A percentile compares a stretch with the other conserved stretches of the same genome.
These are phyloP conservation scores for Gaeumannomyces sp. DNA, from an alignment of 2,329 filamentous ascomycete genomes.

Conservation along the genomic window DNA sequence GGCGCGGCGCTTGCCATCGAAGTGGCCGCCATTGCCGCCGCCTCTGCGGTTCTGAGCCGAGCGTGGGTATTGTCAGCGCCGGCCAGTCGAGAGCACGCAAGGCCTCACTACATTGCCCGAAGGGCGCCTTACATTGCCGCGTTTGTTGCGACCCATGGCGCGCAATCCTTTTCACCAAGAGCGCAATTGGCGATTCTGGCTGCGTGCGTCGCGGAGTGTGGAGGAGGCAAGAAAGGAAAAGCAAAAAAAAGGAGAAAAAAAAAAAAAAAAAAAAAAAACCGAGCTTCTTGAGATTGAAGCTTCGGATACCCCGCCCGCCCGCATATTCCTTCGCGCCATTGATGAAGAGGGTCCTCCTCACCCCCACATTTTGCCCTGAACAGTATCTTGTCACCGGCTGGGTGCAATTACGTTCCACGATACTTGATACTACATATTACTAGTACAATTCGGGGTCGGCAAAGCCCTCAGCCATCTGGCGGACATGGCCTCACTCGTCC, in stretches of 20 bases:
- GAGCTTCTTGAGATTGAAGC: not conserved
- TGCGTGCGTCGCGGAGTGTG: not conserved
- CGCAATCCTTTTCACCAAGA: not conserved
- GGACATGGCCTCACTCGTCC: slow-evolving; percentile 32
- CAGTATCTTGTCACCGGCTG: too few relatives aligned
- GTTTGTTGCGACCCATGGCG: slow-evolving; percentile 4
- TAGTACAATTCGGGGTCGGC: not conserved
- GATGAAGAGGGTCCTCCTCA: not conserved
- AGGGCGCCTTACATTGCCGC: not conserved
- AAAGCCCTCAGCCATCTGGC: not conserved
- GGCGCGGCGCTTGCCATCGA: slow-evolving; percentile 27
- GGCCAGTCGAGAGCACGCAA: not conserved
- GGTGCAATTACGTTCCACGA: not conserved
- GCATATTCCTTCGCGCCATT: not conserved
- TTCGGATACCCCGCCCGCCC: not conserved
- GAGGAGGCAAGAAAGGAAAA: not conserved
- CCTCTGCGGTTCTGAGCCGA: slow-evolving; percentile 21
- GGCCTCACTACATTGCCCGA: not conserved
- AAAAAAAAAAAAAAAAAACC: not conserved
- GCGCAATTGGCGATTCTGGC: not conserved
- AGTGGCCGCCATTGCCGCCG: slow-evolving; percentile 27
- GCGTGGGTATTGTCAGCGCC: not conserved
- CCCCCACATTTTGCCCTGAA: not conserved
- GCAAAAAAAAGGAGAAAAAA: too few relatives aligned
- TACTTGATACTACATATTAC: not conserved